These are phyloP conservation scores for Pachysolen tannophilus DNA, from an alignment of 805 yeast species.

Conservation along the genomic window DNA sequence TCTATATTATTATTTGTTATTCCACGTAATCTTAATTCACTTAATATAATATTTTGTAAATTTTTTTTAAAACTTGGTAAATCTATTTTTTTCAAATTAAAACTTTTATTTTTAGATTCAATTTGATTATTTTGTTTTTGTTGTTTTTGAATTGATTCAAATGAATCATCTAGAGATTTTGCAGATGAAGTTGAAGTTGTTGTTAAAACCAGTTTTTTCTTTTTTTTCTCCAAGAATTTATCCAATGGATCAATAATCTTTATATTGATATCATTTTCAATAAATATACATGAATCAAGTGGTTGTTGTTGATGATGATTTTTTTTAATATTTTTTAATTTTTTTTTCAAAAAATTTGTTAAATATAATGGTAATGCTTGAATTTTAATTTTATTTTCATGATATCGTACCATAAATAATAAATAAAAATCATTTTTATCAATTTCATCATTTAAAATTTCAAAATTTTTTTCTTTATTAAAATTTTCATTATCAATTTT, in stretches of 20 bases:
- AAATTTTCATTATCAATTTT: not conserved
- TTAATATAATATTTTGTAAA: slow-evolving; percentile 24
- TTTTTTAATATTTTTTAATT: too few species aligned
- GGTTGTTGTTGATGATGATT: not conserved
- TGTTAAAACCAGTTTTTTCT: too few species aligned
- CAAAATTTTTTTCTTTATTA: not conserved
- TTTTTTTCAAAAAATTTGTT: slow-evolving; percentile 2
- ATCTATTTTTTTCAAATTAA: too few species aligned
- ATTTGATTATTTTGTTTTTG: too few species aligned
- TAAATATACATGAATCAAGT: not conserved
- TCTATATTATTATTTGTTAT: slow-evolving; percentile 20
- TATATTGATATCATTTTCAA: not conserved
- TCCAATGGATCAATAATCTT: slow-evolving; percentile 6
- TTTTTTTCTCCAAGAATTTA: slow-evolving; percentile 4
- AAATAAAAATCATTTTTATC: slow-evolving; percentile 4
- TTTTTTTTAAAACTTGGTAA: too few species aligned
- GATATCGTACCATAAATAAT: not conserved
- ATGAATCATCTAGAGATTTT: too few species aligned
- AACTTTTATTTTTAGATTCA: too few species aligned
- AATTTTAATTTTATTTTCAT: not conserved
- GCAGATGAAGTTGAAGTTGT: too few species aligned
- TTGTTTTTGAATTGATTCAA: too few species aligned
- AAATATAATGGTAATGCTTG: slow-evolving; percentile 5
- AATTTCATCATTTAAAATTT: not conserved
- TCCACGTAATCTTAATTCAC: slow-evolving; percentile 28